Evolutionary conservation across 2,329 filamentous ascomycete genomes (phyloP).

Genomic region (Fusarium gaditjirri): DNA sequence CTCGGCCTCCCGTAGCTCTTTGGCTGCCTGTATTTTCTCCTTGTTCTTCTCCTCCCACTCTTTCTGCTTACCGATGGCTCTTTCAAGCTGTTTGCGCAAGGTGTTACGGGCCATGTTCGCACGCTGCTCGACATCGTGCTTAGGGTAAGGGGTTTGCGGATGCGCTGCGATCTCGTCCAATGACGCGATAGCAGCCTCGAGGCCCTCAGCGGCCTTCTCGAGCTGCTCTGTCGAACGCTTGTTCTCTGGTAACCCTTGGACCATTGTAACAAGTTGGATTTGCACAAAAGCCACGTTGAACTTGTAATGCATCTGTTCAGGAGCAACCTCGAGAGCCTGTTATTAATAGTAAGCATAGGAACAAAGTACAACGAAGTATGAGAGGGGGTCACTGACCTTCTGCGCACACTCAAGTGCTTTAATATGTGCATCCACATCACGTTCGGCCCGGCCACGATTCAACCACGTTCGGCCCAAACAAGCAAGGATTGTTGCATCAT

Average conservation of each 20-base stretch:
- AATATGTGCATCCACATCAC: conserved; percentile 66
- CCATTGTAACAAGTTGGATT: conserved; percentile 87
- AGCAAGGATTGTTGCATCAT: conserved; percentile 82
- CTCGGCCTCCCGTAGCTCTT: conserved; percentile 83
- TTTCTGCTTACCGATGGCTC: conserved; percentile 83
- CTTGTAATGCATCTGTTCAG: conserved; percentile 89
- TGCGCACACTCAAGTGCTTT: conserved; percentile 70
- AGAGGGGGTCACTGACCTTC: conserved; percentile 59
- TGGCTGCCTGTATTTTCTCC: conserved; percentile 83
- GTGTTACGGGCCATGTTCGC: conserved; percentile 98
- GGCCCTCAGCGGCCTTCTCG: conserved; percentile 79
- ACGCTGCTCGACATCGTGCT: conserved; percentile 89
- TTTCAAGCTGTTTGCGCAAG: conserved; percentile 89
- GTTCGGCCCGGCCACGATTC: conserved; percentile 75
- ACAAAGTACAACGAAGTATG: neutral
- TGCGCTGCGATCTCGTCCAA: conserved; percentile 71
- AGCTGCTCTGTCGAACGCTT: conserved; percentile 84
- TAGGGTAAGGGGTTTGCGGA: conserved; percentile 84
- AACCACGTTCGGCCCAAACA: conserved; percentile 91
- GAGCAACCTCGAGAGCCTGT: conserved; percentile 78
- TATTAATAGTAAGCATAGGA: conserved; percentile 18
- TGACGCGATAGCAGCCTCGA: conserved; percentile 85
- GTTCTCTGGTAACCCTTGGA: conserved; percentile 78
- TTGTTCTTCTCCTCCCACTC: conserved; percentile 96
- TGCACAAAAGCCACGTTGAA: conserved; percentile 99